Percentiles rank a stretch among this genome's conserved stretches.
Evolutionary conservation across 495 filamentous ascomycete genomes (phyloP).

Genomic region (Hypoxylon perforatum): DNA sequence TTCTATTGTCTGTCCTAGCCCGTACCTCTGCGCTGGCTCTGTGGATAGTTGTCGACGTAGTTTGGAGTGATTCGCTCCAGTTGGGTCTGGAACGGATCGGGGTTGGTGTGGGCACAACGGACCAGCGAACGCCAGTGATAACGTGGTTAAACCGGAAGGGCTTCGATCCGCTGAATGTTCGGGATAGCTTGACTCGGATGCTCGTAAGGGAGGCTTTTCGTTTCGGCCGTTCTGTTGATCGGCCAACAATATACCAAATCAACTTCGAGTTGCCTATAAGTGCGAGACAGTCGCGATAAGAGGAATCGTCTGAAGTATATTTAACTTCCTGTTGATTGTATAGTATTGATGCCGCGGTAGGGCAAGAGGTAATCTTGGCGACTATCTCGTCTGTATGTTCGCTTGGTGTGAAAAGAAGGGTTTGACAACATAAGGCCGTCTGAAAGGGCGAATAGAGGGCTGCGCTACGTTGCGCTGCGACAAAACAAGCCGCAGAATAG

Average conservation of each 20-base stretch:
- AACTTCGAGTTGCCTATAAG: not conserved
- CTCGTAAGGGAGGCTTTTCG: slow-evolving; percentile 29
- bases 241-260: slow-evolving; percentile 5
- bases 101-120: slow-evolving; percentile 37
- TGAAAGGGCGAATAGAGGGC: slow-evolving; percentile 23
- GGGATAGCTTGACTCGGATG: slow-evolving; percentile 27
- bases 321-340: too few species aligned
- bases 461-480: slow-evolving; percentile 38
- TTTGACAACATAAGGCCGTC: slow-evolving; percentile 29
- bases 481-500: slow-evolving; percentile 25
- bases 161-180: slow-evolving; percentile 26
- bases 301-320: not conserved
- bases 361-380: not conserved
- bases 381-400: slow-evolving; percentile 16
- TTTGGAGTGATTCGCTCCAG: slow-evolving; percentile 11
- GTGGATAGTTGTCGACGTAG: slow-evolving; percentile 7
- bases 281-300: slow-evolving; percentile 18
- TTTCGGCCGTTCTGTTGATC: slow-evolving; percentile 18
- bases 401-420: slow-evolving; percentile 21
- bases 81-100: slow-evolving; percentile 17
- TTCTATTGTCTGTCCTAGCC: slow-evolving; percentile 8
- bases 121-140: slow-evolving; percentile 35
- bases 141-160: slow-evolving; percentile 35
- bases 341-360: not conserved
- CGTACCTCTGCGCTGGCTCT: slow-evolving; percentile 3